Conservation (phyloP, 2,329 filamentous ascomycete species). For the Teratosphaeria viscida region DNA sequence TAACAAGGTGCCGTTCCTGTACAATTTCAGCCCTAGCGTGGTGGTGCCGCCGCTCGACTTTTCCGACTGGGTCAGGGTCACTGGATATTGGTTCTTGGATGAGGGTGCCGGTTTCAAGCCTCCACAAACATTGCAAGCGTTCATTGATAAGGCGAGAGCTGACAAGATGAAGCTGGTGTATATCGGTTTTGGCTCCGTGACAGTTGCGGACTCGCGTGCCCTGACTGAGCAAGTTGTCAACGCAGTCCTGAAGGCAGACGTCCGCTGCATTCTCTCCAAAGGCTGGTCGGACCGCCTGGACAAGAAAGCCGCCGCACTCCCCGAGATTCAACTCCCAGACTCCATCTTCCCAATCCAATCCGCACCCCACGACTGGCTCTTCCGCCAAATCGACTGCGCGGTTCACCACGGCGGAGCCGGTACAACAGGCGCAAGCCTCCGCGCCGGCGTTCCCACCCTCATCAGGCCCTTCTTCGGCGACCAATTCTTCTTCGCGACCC, state of each 20-base stretch:
- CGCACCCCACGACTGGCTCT: constrained; percentile 94
- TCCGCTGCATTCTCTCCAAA: constrained; percentile 89
- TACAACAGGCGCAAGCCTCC: constrained; percentile 84
- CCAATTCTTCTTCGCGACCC: constrained; percentile 86
- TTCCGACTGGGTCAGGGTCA: constrained; percentile 94
- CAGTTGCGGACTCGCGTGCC: constrained; percentile 78
- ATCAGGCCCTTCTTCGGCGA: constrained; percentile 97
- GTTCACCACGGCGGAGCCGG: constrained; percentile 92
- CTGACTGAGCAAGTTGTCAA: constrained; percentile 90
- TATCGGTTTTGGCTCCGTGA: constrained; percentile 92
- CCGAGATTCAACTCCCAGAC: constrained; percentile 58
- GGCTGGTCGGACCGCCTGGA: constrained; percentile 86
- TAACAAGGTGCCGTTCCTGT: constrained; percentile 95
- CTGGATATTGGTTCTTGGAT: constrained; percentile 95
- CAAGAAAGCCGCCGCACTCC: constrained; percentile 44
- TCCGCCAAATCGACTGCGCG: constrained; percentile 83
- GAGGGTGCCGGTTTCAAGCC: constrained; percentile 63
- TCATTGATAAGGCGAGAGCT: constrained; percentile 69
- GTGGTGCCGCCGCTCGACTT: constrained; percentile 93
- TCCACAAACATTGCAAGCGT: constrained; percentile 62
- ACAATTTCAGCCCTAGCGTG: constrained; percentile 91
- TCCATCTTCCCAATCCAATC: constrained; percentile 83
- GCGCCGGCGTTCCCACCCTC: constrained; percentile 86
- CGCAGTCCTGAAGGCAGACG: constrained; percentile 79
- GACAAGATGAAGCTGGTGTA: constrained; percentile 92